Evolutionary conservation across 208 protist genomes (phyloP), one percentile per base, ranked within the genome.

Genomic region (Trypanosoma grayi): DNA sequence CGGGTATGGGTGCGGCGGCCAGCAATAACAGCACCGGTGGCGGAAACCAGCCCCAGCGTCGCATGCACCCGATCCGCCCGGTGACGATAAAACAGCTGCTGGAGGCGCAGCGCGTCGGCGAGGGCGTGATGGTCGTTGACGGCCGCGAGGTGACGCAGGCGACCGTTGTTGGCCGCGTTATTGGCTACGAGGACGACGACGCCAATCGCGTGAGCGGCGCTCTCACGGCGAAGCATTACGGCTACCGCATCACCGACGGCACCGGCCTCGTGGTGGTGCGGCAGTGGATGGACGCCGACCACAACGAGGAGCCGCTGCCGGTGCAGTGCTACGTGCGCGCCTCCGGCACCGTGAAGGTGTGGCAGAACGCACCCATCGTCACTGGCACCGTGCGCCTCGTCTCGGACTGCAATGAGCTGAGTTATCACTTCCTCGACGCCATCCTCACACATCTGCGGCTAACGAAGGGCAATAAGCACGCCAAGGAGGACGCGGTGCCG

Each of bases 31-130:
- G 10, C 14, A n/a, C 46, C 2, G 24, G 47, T 40, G 60, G 61
- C 44, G 39, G 40, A n/a, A 63, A 58, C 70, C 70, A 73, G 57
- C 73, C 63, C 48, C 81, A 91, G 78, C 88, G 83, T 16, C 83
- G 83, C 28, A 82, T 87, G 61, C 75, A 92, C 50, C 85, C 88
- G 7, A 94, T 95, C 44, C 90, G 90, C 33, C 83, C 90, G 0
- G 78, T 95, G 31, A 93, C 90, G 7, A 93, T 93, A 48, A 95
- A 95, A 64, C 90, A 95, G 44, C 77, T 95, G 45, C 46, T 90
- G 33, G 72, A 87, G 45, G 85, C 85, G 43, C 79, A 93, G 70
- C 85, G 81, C 31, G 85, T 93, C 10, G 90, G 85, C n/a, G 83
- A 88, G 3, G 86, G 86, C 24, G 90, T 89, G 62, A 76, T 92